A percentile compares a stretch with the other conserved stretches of the same genome.
Evolutionary conservation across 2,329 filamentous ascomycete species (phyloP).

Genomic region (Paecilomyces fulvus): DNA sequence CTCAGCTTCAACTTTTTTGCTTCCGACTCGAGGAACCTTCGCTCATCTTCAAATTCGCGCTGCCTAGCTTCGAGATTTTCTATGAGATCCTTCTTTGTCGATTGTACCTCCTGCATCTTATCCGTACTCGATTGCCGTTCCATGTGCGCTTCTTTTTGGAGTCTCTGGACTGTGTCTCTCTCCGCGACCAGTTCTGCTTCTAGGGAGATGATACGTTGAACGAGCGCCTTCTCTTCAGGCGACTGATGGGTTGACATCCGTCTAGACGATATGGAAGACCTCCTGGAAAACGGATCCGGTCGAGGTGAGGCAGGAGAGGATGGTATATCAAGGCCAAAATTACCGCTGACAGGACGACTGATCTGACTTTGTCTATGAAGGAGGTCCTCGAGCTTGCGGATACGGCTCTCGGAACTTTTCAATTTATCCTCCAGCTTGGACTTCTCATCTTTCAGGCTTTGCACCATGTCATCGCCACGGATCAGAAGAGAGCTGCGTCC

Average conservation of each 20-base stretch:
- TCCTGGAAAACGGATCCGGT: constrained; percentile 41
- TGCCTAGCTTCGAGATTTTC: constrained; percentile 91
- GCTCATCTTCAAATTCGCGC: constrained; percentile 76
- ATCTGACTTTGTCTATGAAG: constrained; percentile 69
- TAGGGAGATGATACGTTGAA: constrained; percentile 56
- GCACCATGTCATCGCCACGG: constrained; percentile 73
- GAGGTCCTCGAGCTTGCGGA: constrained; percentile 84
- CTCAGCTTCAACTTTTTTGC: constrained; percentile 66
- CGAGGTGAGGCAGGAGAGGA: constrained; percentile 34
- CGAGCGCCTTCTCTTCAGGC: constrained; percentile 52
- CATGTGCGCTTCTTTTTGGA: constrained; percentile 62
- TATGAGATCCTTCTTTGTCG: constrained; percentile 87
- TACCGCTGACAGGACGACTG: constrained; percentile 44
- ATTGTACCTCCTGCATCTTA: constrained; percentile 74
- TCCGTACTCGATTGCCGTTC: constrained; percentile 53
- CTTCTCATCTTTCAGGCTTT: constrained; percentile 76
- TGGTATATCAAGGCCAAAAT: constrained; percentile 37
- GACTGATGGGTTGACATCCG: constrained; percentile 54
- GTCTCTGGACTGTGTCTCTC: constrained; percentile 55
- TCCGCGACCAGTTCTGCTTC: constrained; percentile 72
- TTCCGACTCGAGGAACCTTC: constrained; percentile 73
- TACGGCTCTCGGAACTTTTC: constrained; percentile 77
- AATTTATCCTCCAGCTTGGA: constrained; percentile 62
- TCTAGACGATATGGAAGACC: constrained; percentile 53
- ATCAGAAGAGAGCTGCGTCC: constrained; percentile 80